A percentile compares a stretch with the other conserved stretches of the same genome.
Evolutionary conservation across 176 grass and related monocot genomes (phyloP).

Genomic region (Pontederia crassipes): DNA sequence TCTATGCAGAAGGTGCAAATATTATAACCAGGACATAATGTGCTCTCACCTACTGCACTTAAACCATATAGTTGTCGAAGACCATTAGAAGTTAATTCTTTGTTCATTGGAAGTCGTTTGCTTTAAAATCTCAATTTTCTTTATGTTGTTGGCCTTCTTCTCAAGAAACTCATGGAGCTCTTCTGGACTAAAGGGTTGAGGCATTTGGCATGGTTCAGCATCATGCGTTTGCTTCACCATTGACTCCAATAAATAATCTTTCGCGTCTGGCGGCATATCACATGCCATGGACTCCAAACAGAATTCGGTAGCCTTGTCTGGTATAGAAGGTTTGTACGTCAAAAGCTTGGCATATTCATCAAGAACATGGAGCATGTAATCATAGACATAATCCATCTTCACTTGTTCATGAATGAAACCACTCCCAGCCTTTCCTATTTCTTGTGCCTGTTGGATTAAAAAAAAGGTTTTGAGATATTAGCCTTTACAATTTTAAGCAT

Average conservation of each 20-base stretch:
- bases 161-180: constrained; percentile 21
- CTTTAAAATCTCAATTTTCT: constrained; percentile 11
- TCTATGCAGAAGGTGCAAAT: not conserved
- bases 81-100: not conserved
- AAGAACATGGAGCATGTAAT: constrained; percentile 88
- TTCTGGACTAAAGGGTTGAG: constrained; percentile 32
- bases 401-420: constrained; percentile 40
- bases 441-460: constrained; percentile 18
- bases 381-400: constrained; percentile 75
- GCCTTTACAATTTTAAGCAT: too few species aligned
- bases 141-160: constrained; percentile 9
- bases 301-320: constrained; percentile 49
- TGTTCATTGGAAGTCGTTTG: not conserved
- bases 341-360: constrained; percentile 49
- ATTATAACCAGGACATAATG: not conserved
- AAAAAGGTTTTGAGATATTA: not conserved
- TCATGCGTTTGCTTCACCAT: constrained; percentile 38
- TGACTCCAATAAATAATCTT: constrained; percentile 53
- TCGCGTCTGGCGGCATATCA: not conserved
- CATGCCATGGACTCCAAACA: constrained; percentile 61
- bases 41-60: too few species aligned
- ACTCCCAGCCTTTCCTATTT: constrained; percentile 40
- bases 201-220: constrained; percentile 42
- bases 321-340: constrained; percentile 58
- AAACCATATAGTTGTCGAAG: too few species aligned